Evolutionary conservation across 805 yeast genomes (phyloP), one percentile per base, ranked within the genome.

Genomic region (Saccharomycopsis sp.): DNA sequence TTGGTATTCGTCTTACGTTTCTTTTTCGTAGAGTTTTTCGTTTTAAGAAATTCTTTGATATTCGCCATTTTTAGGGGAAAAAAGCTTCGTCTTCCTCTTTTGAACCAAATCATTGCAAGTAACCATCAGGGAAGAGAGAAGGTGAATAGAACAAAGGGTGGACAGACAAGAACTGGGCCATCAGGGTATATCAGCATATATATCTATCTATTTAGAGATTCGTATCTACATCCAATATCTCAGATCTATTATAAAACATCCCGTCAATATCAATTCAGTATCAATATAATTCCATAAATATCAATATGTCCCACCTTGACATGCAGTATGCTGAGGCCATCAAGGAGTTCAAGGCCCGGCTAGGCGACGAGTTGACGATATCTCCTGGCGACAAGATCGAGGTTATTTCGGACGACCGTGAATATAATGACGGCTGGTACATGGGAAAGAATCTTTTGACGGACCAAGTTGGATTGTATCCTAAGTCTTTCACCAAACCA

Each of bases 381-480:
- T 79, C 77, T 53, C 81, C 86, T 9, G 98, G 97, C 25, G 97
- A 94, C 69, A 84, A 82, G 61, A 78, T 94, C 58, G 96, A 90
- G 69, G 89, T 94, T 5, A 82, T 94, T 22, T 89, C 96, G 51
- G 97, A 91, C 71, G 99, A 94, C 72, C 81, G 86, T 62, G 97
- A 89, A 67, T 94, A 87, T 71, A 87, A 89, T 66, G 98, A 94
- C 71, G 97, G 98, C 17, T 94, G 99, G 99, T 94, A 86, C 68
- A 87, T 89, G 79, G 97, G 97, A 2, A 84, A 83, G 60, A 92
- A 92, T 65, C 68, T 89, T 54, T 68, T 80, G 54, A 84, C 93
- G 0, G 81, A 82, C 56, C 79, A 81, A 56, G 93, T 89, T 12
- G 99, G 99, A 0, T 74, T 93, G 49, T 94, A 91, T 68, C 99